These are phyloP conservation scores for Nothophoma quercina DNA, from an alignment of 2,329 filamentous ascomycete genomes.

Conservation along the genomic window DNA sequence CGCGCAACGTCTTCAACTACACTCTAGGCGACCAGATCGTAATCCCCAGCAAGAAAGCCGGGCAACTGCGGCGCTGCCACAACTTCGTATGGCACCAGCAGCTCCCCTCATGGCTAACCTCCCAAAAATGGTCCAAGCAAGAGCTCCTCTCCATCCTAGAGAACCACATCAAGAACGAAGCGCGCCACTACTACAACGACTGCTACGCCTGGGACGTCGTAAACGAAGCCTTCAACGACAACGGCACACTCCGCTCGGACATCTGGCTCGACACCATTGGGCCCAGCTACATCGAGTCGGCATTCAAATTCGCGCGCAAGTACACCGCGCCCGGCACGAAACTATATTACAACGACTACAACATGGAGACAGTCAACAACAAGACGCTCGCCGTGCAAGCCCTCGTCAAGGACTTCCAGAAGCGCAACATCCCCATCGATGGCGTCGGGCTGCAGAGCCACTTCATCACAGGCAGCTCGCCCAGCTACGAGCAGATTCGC, in stretches of 20 bases:
- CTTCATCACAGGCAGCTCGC: conserved; percentile 63
- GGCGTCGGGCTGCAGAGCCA: conserved; percentile 70
- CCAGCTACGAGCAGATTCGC: conserved; percentile 54
- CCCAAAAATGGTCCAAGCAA: conserved; percentile 63
- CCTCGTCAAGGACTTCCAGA: conserved; percentile 44
- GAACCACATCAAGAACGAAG: conserved; percentile 67
- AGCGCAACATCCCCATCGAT: conserved; percentile 60
- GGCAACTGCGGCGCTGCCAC: conserved; percentile 67
- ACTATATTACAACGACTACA: conserved; percentile 71
- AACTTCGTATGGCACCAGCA: conserved; percentile 64
- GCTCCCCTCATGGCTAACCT: conserved; percentile 62
- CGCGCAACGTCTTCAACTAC: conserved; percentile 65
- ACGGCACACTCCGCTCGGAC: conserved; percentile 60
- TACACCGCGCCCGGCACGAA: conserved; percentile 64
- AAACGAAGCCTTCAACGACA: conserved; percentile 69
- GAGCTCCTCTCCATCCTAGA: conserved; percentile 65
- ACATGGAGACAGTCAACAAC: conserved; percentile 65
- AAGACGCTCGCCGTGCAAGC: conserved; percentile 48
- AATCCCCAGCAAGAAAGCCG: conserved; percentile 49
- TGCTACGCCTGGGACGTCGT: conserved; percentile 72
- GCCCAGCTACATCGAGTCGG: conserved; percentile 63
- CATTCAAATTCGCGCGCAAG: conserved; percentile 63
- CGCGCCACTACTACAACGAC: conserved; percentile 65
- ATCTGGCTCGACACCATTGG: conserved; percentile 66
- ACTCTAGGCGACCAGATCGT: conserved; percentile 61